These are phyloP conservation scores for Candida michaelii DNA, from an alignment of 805 yeast genomes.

Conservation along the genomic window DNA sequence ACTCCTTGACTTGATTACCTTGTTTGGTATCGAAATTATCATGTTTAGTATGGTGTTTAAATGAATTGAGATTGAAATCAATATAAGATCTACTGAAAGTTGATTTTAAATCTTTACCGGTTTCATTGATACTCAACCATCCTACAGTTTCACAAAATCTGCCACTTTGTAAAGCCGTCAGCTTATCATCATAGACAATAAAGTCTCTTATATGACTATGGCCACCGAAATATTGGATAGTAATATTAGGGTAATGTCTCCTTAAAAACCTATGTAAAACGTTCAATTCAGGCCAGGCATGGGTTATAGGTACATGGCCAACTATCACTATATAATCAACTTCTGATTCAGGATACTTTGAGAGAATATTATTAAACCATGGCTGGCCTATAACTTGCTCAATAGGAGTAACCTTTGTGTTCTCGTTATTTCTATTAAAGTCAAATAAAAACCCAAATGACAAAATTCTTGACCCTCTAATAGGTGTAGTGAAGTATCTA, in stretches of 20 bases:
- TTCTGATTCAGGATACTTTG: slow-evolving; percentile 27
- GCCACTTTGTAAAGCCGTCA: slow-evolving; percentile 89
- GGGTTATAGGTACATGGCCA: slow-evolving; percentile 72
- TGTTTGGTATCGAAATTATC: slow-evolving; percentile 51
- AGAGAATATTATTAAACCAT: slow-evolving; percentile 62
- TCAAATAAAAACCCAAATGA: slow-evolving; percentile 80
- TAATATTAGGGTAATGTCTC: slow-evolving; percentile 52
- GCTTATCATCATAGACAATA: slow-evolving; percentile 58
- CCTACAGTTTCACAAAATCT: slow-evolving; percentile 94
- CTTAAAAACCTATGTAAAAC: slow-evolving; percentile 53
- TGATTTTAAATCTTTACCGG: slow-evolving; percentile 15
- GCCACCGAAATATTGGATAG: slow-evolving; percentile 90
- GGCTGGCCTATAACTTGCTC: slow-evolving; percentile 49
- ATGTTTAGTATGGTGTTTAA: slow-evolving; percentile 51
- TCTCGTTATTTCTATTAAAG: slow-evolving; percentile 58
- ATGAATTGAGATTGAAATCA: slow-evolving; percentile 77
- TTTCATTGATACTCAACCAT: slow-evolving; percentile 53
- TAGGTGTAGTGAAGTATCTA: slow-evolving; percentile 63
- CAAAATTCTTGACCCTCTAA: slow-evolving; percentile 51
- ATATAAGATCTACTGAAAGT: slow-evolving; percentile 63
- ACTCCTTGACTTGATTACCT: slow-evolving; percentile 51
- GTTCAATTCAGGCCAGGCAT: slow-evolving; percentile 54
- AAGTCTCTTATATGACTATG: slow-evolving; percentile 92
- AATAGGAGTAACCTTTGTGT: slow-evolving; percentile 65
- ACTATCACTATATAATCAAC: slow-evolving; percentile 69